Evolutionary conservation across 1,284 basidiomycete species (phyloP).

Genomic region (Phaffia rhodozyma): DNA sequence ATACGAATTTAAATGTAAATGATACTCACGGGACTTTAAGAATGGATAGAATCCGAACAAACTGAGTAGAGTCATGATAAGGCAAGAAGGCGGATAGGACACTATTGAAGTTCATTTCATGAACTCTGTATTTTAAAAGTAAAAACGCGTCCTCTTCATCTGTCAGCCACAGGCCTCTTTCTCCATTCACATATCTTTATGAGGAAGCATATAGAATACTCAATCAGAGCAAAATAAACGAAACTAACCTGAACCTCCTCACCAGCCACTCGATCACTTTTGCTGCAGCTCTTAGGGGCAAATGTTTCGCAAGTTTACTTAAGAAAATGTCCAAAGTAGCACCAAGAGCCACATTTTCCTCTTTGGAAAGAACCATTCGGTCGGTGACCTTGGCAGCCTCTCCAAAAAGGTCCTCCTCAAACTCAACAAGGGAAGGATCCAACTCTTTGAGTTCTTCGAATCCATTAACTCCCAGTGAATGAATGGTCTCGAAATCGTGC

Average conservation of each 20-base stretch:
- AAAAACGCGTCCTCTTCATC: background rate
- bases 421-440: conserved; percentile 41
- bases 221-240: background rate
- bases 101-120: conserved; percentile 83
- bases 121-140: conserved; percentile 49
- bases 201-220: background rate
- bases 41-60: conserved; percentile 83
- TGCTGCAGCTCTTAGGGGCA: conserved; percentile 68
- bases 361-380: conserved; percentile 60
- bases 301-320: conserved; percentile 58
- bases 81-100: conserved; percentile 76
- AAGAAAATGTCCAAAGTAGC: conserved; percentile 53
- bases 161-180: too few relatives aligned
- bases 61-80: conserved; percentile 90
- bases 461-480: conserved; percentile 70
- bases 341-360: conserved; percentile 54
- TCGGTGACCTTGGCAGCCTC: conserved; percentile 65
- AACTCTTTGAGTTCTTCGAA: conserved; percentile 55
- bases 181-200: background rate
- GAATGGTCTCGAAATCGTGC: conserved; percentile 76
- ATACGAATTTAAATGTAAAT: conserved; percentile 22
- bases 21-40: conserved; percentile 48
- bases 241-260: conserved; percentile 66
- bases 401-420: conserved; percentile 67
- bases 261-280: conserved; percentile 96